These are phyloP conservation scores for Penicillium sp. DNA, from an alignment of 2,329 filamentous ascomycete genomes.

Conservation along the genomic window DNA sequence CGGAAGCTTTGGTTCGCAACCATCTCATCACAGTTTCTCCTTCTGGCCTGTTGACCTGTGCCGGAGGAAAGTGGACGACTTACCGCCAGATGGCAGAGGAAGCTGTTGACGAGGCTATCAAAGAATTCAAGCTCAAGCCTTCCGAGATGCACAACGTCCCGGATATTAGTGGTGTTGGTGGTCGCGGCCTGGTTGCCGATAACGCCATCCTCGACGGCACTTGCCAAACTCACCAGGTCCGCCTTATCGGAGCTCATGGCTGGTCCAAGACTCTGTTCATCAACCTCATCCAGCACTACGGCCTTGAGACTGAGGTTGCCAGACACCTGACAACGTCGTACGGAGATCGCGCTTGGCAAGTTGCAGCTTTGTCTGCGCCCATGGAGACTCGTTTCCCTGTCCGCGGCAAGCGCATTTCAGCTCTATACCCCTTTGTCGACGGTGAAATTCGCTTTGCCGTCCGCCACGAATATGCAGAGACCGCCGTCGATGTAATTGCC, in stretches of 20 bases:
- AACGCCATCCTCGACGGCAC: conserved; percentile 71
- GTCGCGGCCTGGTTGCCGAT: conserved; percentile 72
- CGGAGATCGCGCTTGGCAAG: conserved; percentile 90
- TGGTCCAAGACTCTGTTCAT: conserved; percentile 93
- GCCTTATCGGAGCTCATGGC: conserved; percentile 81
- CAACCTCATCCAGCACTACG: conserved; percentile 91
- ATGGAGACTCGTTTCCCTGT: conserved; percentile 83
- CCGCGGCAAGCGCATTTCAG: conserved; percentile 77
- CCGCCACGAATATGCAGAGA: conserved; percentile 88
- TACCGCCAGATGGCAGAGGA: conserved; percentile 94
- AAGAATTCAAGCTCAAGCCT: conserved; percentile 67
- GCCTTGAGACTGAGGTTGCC: conserved; percentile 88
- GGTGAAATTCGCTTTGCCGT: conserved; percentile 90
- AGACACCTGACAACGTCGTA: conserved; percentile 87
- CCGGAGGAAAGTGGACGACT: conserved; percentile 91
- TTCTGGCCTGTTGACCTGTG: conserved; percentile 81
- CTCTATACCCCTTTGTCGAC: conserved; percentile 87
- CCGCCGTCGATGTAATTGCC: conserved; percentile 84
- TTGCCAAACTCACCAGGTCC: conserved; percentile 83
- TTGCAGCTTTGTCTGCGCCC: conserved; percentile 77
- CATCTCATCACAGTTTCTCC: conserved; percentile 80
- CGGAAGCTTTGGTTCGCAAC: conserved; percentile 85
- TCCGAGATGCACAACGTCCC: conserved; percentile 64
- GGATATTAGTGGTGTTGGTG: conserved; percentile 72
- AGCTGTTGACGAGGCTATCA: conserved; percentile 79